A percentile compares a stretch with the other conserved stretches of the same genome.
Conservation (phyloP, 768 basidiomycete genomes). For the Amyloporia xantha region DNA sequence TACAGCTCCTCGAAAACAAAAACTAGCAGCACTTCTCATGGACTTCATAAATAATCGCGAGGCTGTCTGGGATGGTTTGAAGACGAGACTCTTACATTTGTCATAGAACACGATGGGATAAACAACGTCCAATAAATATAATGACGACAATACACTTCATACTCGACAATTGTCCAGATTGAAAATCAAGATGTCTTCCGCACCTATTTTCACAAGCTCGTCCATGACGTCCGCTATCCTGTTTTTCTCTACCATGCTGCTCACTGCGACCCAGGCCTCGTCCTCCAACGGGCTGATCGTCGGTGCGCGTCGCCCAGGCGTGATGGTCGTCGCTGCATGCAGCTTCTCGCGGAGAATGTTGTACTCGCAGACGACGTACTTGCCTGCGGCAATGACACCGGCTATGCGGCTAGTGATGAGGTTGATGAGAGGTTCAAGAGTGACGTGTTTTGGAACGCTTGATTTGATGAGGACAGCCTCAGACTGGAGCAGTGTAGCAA, state of each 20-base stretch:
- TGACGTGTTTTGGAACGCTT: constrained; percentile 51
- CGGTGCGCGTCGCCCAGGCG: constrained; percentile 85
- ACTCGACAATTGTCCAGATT: constrained; percentile 93
- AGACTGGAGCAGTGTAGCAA: constrained; percentile 78
- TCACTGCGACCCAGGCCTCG: constrained; percentile 86
- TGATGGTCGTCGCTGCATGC: constrained; percentile 55
- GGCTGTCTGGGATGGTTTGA: too few relatives aligned
- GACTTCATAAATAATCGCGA: too few relatives aligned
- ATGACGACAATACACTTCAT: constrained; percentile 19
- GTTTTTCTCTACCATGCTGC: constrained; percentile 86
- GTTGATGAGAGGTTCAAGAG: constrained; percentile 61
- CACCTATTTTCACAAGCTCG: constrained; percentile 70
- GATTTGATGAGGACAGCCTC: constrained; percentile 95
- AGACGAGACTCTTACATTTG: too few relatives aligned
- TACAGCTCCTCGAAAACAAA: too few relatives aligned
- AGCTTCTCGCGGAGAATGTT: constrained; percentile 72
- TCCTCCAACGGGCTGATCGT: constrained; percentile 83
- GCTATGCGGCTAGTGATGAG: constrained; percentile 83
- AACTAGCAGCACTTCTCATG: too few relatives aligned
- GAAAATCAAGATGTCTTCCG: constrained; percentile 87
- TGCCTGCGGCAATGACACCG: constrained; percentile 82
- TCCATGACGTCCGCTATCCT: constrained; percentile 84
- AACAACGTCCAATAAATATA: neutral
- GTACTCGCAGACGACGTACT: constrained; percentile 89
- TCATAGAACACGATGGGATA: too few relatives aligned